Evolutionary conservation across 352 stramenopile species (phyloP), one percentile per base, ranked within the genome.

Genomic region (Globisporangium perplexum): DNA sequence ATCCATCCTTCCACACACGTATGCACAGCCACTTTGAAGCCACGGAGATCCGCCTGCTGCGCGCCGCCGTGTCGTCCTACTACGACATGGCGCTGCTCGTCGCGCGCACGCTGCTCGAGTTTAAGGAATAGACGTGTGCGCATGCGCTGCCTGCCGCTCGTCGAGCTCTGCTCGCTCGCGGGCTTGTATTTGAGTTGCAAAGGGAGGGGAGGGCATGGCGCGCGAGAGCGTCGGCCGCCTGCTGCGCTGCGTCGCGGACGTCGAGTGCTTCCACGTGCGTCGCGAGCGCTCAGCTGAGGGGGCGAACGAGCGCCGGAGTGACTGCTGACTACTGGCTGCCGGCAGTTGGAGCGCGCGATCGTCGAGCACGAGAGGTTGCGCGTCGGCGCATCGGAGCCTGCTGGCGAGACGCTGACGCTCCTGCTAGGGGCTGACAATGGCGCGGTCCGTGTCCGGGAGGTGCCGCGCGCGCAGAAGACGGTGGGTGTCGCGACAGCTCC

Each of bases 21-120:
- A n/a, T 15, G 24, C 39, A 14, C 57, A 95, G 84, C 36, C 78
- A 86, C 58, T 92, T 93, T 58, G 64, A 88, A 55, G 81, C 84
- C 26, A 90, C 77, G 46, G 84, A 95, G 61, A 84, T 91, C 52
- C 82, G 84, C 49, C 63, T 95, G 55, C 66, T 95, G 56, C 84
- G 84, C 49, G 84, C 83, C 20, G 84, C 84, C 5, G 84, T 92
- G 42, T 89, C 82, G 26, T 95, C 84, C 10, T 95, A 90, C 58
- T 95, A 93, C 59, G 84, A 95, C 50, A 95, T 95, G 82, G 71
- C 73, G 26, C 61, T 90, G 38, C 65, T 95, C 46, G 66, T 84
- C 17, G 62, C 79, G 22, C 78, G 82, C 23, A 90, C 81, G 50
- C 69, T 93, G 50, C 69, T 95, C 41, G 84, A 95, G 63, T 95